These are phyloP conservation scores for Leptosphaerulina australis DNA, from an alignment of 2,329 filamentous ascomycete genomes.

Conservation along the genomic window DNA sequence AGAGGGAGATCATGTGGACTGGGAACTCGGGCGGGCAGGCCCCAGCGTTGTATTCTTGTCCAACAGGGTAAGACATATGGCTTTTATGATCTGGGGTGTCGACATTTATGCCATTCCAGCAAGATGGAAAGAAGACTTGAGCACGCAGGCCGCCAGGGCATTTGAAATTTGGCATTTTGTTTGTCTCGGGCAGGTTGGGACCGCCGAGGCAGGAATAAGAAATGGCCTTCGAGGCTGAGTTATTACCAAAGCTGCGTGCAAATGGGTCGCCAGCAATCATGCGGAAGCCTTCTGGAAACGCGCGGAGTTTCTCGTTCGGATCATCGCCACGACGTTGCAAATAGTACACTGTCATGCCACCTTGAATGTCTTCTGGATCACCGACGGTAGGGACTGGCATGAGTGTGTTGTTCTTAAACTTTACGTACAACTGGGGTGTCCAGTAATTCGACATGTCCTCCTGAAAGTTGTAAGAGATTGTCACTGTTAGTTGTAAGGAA, in stretches of 20 bases:
- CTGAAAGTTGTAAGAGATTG: conserved; percentile 9
- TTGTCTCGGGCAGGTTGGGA: conserved; percentile 44
- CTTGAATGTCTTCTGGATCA: conserved; percentile 51
- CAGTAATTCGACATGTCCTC: conserved; percentile 69
- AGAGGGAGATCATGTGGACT: conserved; percentile 62
- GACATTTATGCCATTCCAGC: conserved; percentile 68
- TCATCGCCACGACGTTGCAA: conserved; percentile 58
- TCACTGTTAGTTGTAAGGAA: too few species aligned
- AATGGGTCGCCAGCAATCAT: conserved; percentile 72
- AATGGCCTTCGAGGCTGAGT: conserved; percentile 56
- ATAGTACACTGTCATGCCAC: conserved; percentile 79
- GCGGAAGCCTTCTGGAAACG: conserved; percentile 73
- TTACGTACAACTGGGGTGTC: conserved; percentile 73
- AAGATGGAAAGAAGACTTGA: conserved; percentile 75
- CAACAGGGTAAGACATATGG: conserved; percentile 66
- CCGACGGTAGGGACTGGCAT: conserved; percentile 66
- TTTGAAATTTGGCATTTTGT: conserved; percentile 72
- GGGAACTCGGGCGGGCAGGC: conserved; percentile 61
- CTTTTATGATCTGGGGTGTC: conserved; percentile 65
- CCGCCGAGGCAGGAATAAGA: conserved; percentile 62
- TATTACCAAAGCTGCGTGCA: conserved; percentile 60
- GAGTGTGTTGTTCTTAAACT: conserved; percentile 53
- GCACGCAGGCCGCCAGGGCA: conserved; percentile 66
- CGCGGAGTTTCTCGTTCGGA: conserved; percentile 65
- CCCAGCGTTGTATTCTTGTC: conserved; percentile 54